These are phyloP conservation scores for Leucaena leucocephala DNA, from an alignment of 306 rosid species.

Conservation along the genomic window DNA sequence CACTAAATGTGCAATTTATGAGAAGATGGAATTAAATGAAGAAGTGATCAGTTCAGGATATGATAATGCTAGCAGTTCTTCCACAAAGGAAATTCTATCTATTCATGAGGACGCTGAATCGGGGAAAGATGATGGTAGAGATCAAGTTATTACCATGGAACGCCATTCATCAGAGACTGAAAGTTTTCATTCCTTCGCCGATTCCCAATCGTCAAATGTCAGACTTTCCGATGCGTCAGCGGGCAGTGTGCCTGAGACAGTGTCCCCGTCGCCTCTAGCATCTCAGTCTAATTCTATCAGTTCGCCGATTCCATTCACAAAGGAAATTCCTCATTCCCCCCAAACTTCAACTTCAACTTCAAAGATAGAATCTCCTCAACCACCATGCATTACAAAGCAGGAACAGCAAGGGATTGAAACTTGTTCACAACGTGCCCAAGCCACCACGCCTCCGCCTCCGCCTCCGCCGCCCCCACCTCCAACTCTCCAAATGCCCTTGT, in stretches of 20 bases:
- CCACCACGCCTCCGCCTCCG: constrained; percentile 31
- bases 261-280: constrained; percentile 48
- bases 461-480: constrained; percentile 61
- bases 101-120: constrained; percentile 59
- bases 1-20: constrained; percentile 8
- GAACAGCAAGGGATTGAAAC: constrained; percentile 35
- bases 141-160: constrained; percentile 44
- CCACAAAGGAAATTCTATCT: constrained; percentile 63
- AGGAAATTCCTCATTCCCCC: constrained; percentile 16
- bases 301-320: constrained; percentile 20
- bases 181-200: constrained; percentile 84
- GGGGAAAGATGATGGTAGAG: constrained; percentile 41
- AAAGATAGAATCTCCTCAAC: constrained; percentile 37
- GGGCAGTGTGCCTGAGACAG: constrained; percentile 46
- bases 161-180: constrained; percentile 64
- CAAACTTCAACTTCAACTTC: constrained; percentile 42
- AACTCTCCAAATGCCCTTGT: constrained; percentile 41
- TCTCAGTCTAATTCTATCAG: constrained; percentile 10
- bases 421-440: constrained; percentile 34
- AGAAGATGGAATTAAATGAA: constrained; percentile 11
- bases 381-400: constrained; percentile 37
- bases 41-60: constrained; percentile 35
- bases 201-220: constrained; percentile 60
- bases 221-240: constrained; percentile 86
- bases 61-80: constrained; percentile 56